Evolutionary conservation across 202 grass and related monocot species (phyloP).

Genomic region (Digitaria exilis): DNA sequence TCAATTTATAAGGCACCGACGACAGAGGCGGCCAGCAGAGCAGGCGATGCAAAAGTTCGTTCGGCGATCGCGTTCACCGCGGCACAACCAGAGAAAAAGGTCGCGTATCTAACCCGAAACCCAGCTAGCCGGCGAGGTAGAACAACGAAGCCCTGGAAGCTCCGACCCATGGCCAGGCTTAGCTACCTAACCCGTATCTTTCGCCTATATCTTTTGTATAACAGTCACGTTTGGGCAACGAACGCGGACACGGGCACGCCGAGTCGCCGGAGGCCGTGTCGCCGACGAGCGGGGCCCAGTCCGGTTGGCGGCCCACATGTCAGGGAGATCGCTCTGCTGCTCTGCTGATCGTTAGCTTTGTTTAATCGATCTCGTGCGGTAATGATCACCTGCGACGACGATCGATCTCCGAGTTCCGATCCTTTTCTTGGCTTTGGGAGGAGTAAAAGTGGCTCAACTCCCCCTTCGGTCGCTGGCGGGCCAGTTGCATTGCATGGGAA

Average conservation of each 20-base stretch:
- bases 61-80: constrained; percentile 43
- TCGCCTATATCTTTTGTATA: constrained; percentile 54
- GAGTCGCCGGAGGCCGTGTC: neutral
- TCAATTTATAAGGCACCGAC: constrained; percentile 48
- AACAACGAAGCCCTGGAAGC: neutral
- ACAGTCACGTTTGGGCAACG: constrained; percentile 52
- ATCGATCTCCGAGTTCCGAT: constrained; percentile 20
- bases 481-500: constrained; percentile 27
- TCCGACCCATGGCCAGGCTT: constrained; percentile 4
- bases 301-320: neutral
- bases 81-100: neutral
- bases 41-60: neutral
- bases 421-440: constrained; percentile 57
- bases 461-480: constrained; percentile 17
- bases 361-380: neutral
- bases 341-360: neutral
- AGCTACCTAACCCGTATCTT: constrained; percentile 56
- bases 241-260: constrained; percentile 5
- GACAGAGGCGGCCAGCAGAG: neutral
- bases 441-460: constrained; percentile 42
- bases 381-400: constrained; percentile 27
- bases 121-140: neutral
- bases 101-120: neutral
- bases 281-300: neutral
- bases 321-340: neutral